Conservation (phyloP, 2,329 filamentous ascomycete genomes). For the Tolypocladium cylindrosporum region DNA sequence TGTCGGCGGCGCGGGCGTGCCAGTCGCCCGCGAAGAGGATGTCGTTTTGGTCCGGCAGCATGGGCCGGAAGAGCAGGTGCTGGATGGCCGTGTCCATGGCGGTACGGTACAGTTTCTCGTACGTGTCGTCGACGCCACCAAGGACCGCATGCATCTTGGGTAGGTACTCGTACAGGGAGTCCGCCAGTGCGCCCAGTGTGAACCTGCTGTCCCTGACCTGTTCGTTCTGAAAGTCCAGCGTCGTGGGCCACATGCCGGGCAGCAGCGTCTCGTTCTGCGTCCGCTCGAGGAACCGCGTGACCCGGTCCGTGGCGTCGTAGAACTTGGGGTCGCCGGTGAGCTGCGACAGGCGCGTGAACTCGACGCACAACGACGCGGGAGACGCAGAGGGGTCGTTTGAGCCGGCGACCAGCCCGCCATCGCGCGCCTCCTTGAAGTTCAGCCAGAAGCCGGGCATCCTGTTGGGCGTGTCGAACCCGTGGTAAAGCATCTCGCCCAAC, state of each 20-base stretch:
- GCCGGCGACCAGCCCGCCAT: constrained; percentile 37
- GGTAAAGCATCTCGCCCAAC: constrained; percentile 43
- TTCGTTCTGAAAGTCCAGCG: constrained; percentile 49
- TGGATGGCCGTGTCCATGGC: constrained; percentile 52
- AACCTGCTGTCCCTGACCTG: constrained; percentile 35
- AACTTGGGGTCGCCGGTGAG: constrained; percentile 63
- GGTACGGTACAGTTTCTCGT: constrained; percentile 54
- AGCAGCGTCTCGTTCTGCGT: constrained; percentile 60
- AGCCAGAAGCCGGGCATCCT: constrained; percentile 37
- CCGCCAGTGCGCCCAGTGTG: constrained; percentile 43
- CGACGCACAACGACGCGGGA: constrained; percentile 58
- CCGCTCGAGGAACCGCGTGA: constrained; percentile 59
- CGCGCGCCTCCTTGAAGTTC: constrained; percentile 30
- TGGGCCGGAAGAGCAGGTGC: constrained; percentile 61
- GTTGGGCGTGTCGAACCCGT: constrained; percentile 45
- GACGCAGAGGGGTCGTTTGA: constrained; percentile 37
- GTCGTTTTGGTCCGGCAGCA: constrained; percentile 49
- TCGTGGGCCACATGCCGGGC: constrained; percentile 68
- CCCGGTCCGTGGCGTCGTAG: constrained; percentile 65
- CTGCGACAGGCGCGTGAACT: constrained; percentile 67
- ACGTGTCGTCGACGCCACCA: constrained; percentile 50
- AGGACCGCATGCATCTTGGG: constrained; percentile 56
- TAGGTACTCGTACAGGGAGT: constrained; percentile 52
- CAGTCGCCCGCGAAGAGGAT: constrained; percentile 37
- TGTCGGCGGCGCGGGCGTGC: constrained; percentile 14